Evolutionary conservation across 495 filamentous ascomycete genomes (phyloP).

Genomic region (Bacidia rubella): DNA sequence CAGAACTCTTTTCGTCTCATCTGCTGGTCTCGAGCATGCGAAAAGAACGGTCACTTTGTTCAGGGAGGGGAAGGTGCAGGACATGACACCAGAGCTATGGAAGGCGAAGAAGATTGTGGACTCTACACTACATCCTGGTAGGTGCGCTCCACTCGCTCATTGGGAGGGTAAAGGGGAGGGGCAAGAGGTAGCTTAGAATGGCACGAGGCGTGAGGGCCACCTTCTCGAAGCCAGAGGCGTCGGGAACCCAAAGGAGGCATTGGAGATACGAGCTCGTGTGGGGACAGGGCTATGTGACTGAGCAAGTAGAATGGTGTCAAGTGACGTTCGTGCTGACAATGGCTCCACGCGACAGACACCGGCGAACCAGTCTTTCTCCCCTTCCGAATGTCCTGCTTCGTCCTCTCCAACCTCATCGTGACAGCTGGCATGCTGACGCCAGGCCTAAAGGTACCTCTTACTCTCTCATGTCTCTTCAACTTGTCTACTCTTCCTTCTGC

Average conservation of each 20-base stretch:
- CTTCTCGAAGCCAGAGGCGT: neutral
- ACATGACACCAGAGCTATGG: constrained; percentile 88
- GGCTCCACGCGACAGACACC: constrained; percentile 46
- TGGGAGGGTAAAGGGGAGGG: neutral
- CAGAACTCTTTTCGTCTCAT: constrained; percentile 71
- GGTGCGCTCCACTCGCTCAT: constrained; percentile 5
- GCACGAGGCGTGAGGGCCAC: no score
- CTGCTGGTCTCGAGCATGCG: constrained; percentile 64
- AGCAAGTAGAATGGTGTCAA: neutral
- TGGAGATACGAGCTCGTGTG: no score
- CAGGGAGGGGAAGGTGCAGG: constrained; percentile 59
- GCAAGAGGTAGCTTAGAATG: neutral
- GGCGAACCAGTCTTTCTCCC: constrained; percentile 84
- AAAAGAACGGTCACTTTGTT: constrained; percentile 65
- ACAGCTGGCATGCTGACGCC: constrained; percentile 98
- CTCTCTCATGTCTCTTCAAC: neutral
- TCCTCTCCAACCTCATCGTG: constrained; percentile 83
- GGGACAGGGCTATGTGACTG: no score
- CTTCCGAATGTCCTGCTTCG: constrained; percentile 94
- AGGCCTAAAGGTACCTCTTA: constrained; percentile 44
- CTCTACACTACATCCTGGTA: constrained; percentile 88
- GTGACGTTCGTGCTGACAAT: neutral
- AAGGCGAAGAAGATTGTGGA: constrained; percentile 91
- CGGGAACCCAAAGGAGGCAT: no score
- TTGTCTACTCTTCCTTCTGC: constrained; percentile 8